These are phyloP conservation scores for Salvia sclarea DNA, from an alignment of 305 asterid species.

Conservation along the genomic window DNA sequence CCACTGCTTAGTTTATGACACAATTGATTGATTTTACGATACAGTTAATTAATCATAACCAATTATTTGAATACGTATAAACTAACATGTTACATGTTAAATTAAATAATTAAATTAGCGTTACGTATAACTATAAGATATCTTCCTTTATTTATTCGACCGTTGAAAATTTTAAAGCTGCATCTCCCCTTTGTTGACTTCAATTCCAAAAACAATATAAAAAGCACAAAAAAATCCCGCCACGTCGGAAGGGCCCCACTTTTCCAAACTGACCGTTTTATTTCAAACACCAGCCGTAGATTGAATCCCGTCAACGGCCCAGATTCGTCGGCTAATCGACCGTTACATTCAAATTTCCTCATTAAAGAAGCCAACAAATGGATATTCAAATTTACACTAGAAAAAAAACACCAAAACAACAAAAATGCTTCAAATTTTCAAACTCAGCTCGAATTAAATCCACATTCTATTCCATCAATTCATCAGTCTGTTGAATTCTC, in stretches of 20 bases:
- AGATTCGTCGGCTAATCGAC: slow-evolving; percentile 56
- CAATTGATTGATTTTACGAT: too few species aligned
- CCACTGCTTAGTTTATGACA: too few species aligned
- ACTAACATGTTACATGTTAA: background rate
- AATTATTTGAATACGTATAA: too few species aligned
- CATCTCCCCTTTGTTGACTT: slow-evolving; percentile 40
- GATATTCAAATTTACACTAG: background rate
- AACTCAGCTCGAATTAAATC: slow-evolving; percentile 13
- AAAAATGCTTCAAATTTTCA: slow-evolving; percentile 32
- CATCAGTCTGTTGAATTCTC: slow-evolving; percentile 24
- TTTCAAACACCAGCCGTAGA: slow-evolving; percentile 41
- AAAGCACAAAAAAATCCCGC: slow-evolving; percentile 4
- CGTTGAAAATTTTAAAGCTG: slow-evolving; percentile 51
- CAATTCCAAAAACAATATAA: background rate
- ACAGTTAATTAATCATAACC: too few species aligned
- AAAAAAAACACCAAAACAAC: background rate
- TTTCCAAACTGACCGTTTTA: slow-evolving; percentile 39
- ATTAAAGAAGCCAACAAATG: slow-evolving; percentile 24
- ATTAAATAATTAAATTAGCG: slow-evolving; percentile 13
- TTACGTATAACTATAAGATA: slow-evolving; percentile 16
- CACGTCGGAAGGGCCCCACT: slow-evolving; percentile 43
- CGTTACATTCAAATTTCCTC: slow-evolving; percentile 47
- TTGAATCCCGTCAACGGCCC: slow-evolving; percentile 41
- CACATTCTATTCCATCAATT: background rate
- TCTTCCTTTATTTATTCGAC: slow-evolving; percentile 51